Base-by-base conservation (phyloP, 2,329 filamentous ascomycete species). In the Macrophomina pseudophaseolina region DNA sequence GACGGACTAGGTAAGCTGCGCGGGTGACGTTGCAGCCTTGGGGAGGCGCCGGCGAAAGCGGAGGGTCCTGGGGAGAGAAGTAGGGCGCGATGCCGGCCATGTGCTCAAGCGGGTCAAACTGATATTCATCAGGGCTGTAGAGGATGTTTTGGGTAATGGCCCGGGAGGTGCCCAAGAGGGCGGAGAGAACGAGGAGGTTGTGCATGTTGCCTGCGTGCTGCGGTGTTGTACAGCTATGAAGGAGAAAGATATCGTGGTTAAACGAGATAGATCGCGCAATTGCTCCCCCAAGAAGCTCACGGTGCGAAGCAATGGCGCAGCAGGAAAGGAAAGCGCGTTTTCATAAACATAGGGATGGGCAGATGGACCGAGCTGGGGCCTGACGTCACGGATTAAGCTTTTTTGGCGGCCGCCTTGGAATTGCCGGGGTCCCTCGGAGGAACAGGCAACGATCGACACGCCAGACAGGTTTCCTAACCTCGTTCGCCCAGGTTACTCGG, bases 21-120 rank as follows among this genome's bases (percentile, higher is more conserved):
- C 80, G 75, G 9, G 80, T 83, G 32, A 84, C 81, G 69, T 83
- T 81, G 76, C 83, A 85, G 65, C 83, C 83, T 73, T 83, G 81
- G 9, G 83, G 81, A 40, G 82, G 78, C 53, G 78, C 74, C 1
- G 82, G 83, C 67, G 83, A 80, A 64, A 81, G 78, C 42, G 79
- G 75, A 38, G 82, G 82, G 65, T 82, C 80, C 11, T 79, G 72
- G 14, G 82, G 81, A 70, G 84, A 80, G 69, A 83, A 85, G 72
- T 84, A 83, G 0, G 83, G 83, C 12, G 82, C 78, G 35, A 83
- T 82, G 58, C 83, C 83, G 32, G 83, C 80, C 2, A 85, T 76
- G 73, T 85, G 83, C 68, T 82, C 69, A 23, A 85, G 72, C 9
- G 82, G 82, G 65, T 85, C 76, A 71, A 85, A 85, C 2, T 53